Conservation (phyloP, 805 yeast genomes). For the Phaffomyces antillensis region DNA sequence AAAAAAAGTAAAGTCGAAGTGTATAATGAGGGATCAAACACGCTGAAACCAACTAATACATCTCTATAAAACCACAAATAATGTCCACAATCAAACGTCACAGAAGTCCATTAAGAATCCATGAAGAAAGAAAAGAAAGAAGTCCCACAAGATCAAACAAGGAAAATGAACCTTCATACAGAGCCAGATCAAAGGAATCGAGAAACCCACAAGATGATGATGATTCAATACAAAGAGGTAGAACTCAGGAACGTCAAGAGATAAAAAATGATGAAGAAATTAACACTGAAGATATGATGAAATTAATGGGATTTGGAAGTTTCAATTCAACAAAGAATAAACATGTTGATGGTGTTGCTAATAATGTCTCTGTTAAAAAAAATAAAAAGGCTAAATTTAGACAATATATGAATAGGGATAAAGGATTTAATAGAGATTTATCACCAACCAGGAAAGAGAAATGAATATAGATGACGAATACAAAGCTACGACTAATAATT, state of each 20-base stretch:
- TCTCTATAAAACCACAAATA: no score
- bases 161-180: neutral
- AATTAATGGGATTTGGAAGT: slow-evolving; percentile 52
- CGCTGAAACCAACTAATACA: no score
- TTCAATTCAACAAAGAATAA: slow-evolving; percentile 52
- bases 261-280: neutral
- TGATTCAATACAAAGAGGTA: slow-evolving; percentile 18
- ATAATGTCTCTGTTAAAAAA: slow-evolving; percentile 32
- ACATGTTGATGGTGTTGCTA: slow-evolving; percentile 43
- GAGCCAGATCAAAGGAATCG: slow-evolving; percentile 5
- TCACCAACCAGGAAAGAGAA: slow-evolving; percentile 35
- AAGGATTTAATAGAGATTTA: slow-evolving; percentile 48
- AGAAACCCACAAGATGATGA: neutral
- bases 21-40: no score
- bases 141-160: neutral
- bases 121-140: neutral
- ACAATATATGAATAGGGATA: slow-evolving; percentile 52
- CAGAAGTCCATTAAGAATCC: neutral
- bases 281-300: slow-evolving; percentile 26
- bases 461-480: neutral
- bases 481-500: no score
- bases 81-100: neutral
- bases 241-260: slow-evolving; percentile 13
- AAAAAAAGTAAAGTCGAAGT: no score
- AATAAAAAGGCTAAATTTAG: slow-evolving; percentile 40